These are phyloP conservation scores for Bipolaris victoriae DNA, from an alignment of 2,329 filamentous ascomycete genomes.

Conservation along the genomic window DNA sequence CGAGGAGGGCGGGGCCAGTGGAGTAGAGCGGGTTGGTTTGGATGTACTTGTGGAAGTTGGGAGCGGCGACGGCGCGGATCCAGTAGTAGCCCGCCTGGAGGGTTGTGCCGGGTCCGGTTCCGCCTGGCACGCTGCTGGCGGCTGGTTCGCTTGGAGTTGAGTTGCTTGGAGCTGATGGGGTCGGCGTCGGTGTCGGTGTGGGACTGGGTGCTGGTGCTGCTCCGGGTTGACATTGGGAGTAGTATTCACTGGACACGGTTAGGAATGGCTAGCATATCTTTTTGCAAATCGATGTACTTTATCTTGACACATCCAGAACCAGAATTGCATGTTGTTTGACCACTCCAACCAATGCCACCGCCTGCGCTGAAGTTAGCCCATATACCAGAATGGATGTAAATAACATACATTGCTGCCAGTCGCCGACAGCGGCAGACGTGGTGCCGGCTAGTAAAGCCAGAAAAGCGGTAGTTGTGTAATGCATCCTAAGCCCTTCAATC, in stretches of 20 bases:
- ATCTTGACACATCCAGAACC: conserved; percentile 40
- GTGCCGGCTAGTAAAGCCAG: conserved; percentile 34
- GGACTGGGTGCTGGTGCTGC: conserved; percentile 25
- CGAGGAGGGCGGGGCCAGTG: conserved; percentile 59
- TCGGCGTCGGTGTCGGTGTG: background rate
- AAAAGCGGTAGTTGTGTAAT: conserved; percentile 21
- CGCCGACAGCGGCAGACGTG: conserved; percentile 33
- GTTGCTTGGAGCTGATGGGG: conserved; percentile 1
- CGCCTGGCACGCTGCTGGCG: conserved; percentile 31
- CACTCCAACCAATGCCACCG: conserved; percentile 36
- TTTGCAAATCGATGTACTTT: conserved; percentile 26
- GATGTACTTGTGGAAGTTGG: conserved; percentile 59
- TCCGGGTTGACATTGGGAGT: conserved; percentile 52
- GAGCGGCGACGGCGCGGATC: conserved; percentile 63
- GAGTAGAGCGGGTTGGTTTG: conserved; percentile 46
- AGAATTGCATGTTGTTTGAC: conserved; percentile 35
- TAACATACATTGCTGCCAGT: conserved; percentile 46
- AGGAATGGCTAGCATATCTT: background rate
- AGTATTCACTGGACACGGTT: conserved; percentile 39
- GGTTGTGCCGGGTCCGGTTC: conserved; percentile 52
- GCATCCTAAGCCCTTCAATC: conserved; percentile 26
- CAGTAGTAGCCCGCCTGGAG: conserved; percentile 61
- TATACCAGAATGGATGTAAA: too few relatives aligned
- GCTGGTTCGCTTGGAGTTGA: conserved; percentile 22
- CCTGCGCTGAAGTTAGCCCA: conserved; percentile 25